Evolutionary conservation across 163 green algal genomes (phyloP), one percentile per base, ranked within the genome.

Genomic region (Picocystis sp.): DNA sequence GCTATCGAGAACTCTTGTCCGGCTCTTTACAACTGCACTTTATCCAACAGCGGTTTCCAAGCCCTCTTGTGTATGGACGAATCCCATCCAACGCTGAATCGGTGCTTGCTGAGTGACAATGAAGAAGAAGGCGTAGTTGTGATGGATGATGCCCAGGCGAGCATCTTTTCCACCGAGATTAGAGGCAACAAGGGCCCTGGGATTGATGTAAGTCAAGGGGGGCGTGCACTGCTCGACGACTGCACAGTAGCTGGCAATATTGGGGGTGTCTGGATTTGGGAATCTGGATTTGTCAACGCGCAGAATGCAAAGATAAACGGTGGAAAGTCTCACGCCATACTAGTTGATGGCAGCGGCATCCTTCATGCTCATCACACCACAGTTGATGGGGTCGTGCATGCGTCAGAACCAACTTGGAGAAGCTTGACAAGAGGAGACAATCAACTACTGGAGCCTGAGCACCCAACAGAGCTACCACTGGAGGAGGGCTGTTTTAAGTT

Each of bases 201-300:
- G 2, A 19, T 83, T 14, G 78, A 87, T 50, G 24, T 70, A 1
- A 76, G 58, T 42, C 58, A 66, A 13, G 8, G 34, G 11, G 67
- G 46, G 3, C 45, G 12, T 0, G 51, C 49, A 2, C 3, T 11
- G 5, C n/a, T 74, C 21, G 21, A 34, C 10, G 42, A 43, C 1
- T 25, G 57, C 35, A 43, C 38, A 11, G 22, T 77, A 19, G 45
- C 54, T 0, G 41, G 50, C 12, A 80, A 76, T 52, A 56, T 73
- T 29, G 74, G 74, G 17, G 75, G 75, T 11, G 29, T 78, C 15
- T 82, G 63, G 65, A 24, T 65, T 11, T 82, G 76, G 76, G 66
- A 81, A n/a, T 25, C 44, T 0, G 47, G 60, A 8, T 41, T 5
- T 0, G 58, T 50, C 3, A 22, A 47, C 33, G 46, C 72, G 19